These are phyloP conservation scores for Calonectria ilicicola DNA, from an alignment of 2,329 filamentous ascomycete species.

Conservation along the genomic window DNA sequence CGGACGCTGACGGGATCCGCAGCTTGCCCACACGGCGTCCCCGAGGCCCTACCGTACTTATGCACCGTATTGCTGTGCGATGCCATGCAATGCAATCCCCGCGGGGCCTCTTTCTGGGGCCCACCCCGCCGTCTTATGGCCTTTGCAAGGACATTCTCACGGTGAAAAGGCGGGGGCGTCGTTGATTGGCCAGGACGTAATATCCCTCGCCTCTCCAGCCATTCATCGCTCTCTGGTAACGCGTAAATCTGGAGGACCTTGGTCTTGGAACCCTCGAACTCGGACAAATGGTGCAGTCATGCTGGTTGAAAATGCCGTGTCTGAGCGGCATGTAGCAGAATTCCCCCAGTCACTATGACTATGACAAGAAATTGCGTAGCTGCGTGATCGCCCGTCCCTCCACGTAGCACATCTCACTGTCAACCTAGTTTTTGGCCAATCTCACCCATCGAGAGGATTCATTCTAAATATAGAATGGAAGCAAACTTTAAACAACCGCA, in stretches of 20 bases:
- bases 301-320: neutral
- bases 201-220: neutral
- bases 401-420: neutral
- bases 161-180: neutral
- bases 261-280: neutral
- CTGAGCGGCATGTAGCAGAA: neutral
- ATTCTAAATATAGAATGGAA: no score
- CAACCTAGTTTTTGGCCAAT: neutral
- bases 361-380: neutral
- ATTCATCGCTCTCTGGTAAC: neutral
- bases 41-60: constrained; percentile 18
- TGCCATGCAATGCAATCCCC: constrained; percentile 8
- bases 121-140: neutral
- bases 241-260: neutral
- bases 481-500: no score
- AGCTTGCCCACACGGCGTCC: constrained; percentile 25
- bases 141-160: neutral
- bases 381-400: neutral
- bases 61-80: neutral
- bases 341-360: neutral
- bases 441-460: neutral
- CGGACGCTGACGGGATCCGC: constrained; percentile 23
- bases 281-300: neutral
- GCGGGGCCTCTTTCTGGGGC: neutral
- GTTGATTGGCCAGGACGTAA: neutral